Percentiles rank a stretch among this genome's conserved stretches.
Evolutionary conservation across 2,329 filamentous ascomycete genomes (phyloP).

Genomic region (Penicillium sclerotiorum): DNA sequence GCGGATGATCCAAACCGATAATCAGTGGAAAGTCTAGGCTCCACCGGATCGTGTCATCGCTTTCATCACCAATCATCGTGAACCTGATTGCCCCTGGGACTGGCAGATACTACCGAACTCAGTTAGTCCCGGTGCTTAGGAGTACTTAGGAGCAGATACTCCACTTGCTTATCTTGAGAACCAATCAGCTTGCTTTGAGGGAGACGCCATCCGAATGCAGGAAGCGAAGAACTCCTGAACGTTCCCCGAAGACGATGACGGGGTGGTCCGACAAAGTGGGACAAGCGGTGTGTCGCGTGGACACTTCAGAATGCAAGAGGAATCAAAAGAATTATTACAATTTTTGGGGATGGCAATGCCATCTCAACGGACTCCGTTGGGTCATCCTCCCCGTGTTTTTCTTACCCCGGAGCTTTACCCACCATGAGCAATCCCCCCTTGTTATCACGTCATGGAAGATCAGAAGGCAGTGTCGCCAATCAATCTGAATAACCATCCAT

Average conservation of each 20-base stretch:
- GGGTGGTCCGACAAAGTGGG: conserved; percentile 1
- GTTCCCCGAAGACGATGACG: not conserved
- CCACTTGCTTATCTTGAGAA: conserved; percentile 28
- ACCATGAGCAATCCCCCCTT: conserved; percentile 27
- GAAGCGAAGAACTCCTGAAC: conserved; percentile 1
- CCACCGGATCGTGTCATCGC: conserved; percentile 25
- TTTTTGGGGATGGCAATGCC: no score
- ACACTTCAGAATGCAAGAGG: no score
- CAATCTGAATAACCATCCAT: not conserved
- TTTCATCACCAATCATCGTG: conserved; percentile 10
- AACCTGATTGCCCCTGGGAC: conserved; percentile 9
- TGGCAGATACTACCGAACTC: conserved; percentile 10
- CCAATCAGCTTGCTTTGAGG: conserved; percentile 16
- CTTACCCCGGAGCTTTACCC: not conserved
- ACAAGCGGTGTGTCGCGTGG: conserved; percentile 5
- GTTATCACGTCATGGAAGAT: conserved; percentile 23
- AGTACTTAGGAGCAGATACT: conserved; percentile 12
- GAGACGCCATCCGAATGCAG: conserved; percentile 1
- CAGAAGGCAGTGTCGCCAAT: conserved; percentile 4
- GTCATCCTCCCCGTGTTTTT: no score
- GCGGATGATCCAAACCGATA: conserved; percentile 15
- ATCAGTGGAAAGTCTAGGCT: conserved; percentile 15
- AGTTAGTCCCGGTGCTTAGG: conserved; percentile 12
- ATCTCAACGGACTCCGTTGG: no score
- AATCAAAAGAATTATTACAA: no score